Conservation (phyloP, 2,329 filamentous ascomycete species). For the Colletotrichum spinosum region DNA sequence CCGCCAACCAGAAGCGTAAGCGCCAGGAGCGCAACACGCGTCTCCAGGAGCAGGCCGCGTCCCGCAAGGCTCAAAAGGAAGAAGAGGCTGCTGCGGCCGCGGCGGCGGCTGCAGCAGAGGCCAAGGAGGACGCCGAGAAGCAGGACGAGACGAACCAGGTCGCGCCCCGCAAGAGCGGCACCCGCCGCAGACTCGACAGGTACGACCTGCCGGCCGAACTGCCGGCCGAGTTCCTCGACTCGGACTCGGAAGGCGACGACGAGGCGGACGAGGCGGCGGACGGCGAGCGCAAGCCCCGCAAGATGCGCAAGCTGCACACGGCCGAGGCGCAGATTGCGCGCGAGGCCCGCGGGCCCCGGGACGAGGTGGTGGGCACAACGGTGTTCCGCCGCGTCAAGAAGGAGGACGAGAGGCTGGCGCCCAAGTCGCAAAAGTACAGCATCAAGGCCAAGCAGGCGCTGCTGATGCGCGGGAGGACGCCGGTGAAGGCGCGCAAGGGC, state of each 20-base stretch:
- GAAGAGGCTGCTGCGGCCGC: slow-evolving; percentile 5
- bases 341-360: slow-evolving; percentile 50
- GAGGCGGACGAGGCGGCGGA: slow-evolving; percentile 42
- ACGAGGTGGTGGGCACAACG: slow-evolving; percentile 64
- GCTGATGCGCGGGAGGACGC: slow-evolving; percentile 56
- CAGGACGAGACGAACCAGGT: slow-evolving; percentile 41
- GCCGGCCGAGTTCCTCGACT: slow-evolving; percentile 67
- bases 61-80: slow-evolving; percentile 53
- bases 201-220: slow-evolving; percentile 57
- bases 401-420: slow-evolving; percentile 60
- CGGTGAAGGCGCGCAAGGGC: slow-evolving; percentile 51
- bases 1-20: slow-evolving; percentile 64
- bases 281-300: slow-evolving; percentile 44
- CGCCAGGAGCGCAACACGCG: slow-evolving; percentile 65
- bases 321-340: slow-evolving; percentile 52
- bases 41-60: slow-evolving; percentile 66
- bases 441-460: slow-evolving; percentile 57
- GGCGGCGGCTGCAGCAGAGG: neutral
- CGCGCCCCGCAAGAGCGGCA: slow-evolving; percentile 29
- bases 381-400: slow-evolving; percentile 62
- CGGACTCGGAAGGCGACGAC: slow-evolving; percentile 57
- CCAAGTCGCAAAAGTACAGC: slow-evolving; percentile 57
- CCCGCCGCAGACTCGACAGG: slow-evolving; percentile 48
- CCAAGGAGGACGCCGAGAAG: slow-evolving; percentile 11
- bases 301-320: slow-evolving; percentile 58